Evolutionary conservation across 2,329 filamentous ascomycete species (phyloP), one percentile per base, ranked within the genome.

Genomic region (Colletotrichum chrysophilum): DNA sequence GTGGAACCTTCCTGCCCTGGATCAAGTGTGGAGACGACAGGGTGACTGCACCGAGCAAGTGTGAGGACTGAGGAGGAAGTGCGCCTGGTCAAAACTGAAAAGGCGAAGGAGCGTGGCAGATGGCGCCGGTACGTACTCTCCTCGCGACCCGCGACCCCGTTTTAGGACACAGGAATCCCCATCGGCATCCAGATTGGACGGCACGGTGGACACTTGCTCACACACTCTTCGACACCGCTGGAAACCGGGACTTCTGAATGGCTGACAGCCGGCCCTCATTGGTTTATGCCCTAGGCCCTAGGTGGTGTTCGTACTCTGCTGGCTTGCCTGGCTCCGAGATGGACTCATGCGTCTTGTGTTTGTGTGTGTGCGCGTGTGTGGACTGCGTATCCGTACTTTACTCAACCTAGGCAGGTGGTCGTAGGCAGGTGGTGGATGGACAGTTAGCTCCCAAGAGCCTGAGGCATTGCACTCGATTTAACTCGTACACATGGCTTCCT

Each of bases 21-120:
- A 34, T 24, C 36, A n/a, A 14, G 26, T 32, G 72, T 75, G 72
- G 72, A 72, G 69, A 71, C 72, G 69, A 72, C 68, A 75, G 55
- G 69, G 62, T 64, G 52, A 62, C 28, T 43, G 62, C 30, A 36
- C 70, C 52, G 26, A 30, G 16, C 36, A 21, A 43, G 38, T 43
- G 16, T 38, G 16, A 48, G 48, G 61, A 68, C 36, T 62, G 64
- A 66, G 32, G 64, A 75, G 61, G 69, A 16, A 30, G 56, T 28
- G 24, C 56, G 62, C 52, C 70, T 70, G 62, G 62, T 26, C 38
- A 26, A 43, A 67, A 32, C 62, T 48, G 43, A 43, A 56, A 58
- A 58, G 58, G 66, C 52, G 52, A 68, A 68, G 66, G 30, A 67
- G 65, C 48, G 64, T 26, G 26, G 26, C 38, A 67, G 30, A n/a